Evolutionary conservation across 2,329 filamentous ascomycete species (phyloP).

Genomic region (Blastomyces gilchristii): DNA sequence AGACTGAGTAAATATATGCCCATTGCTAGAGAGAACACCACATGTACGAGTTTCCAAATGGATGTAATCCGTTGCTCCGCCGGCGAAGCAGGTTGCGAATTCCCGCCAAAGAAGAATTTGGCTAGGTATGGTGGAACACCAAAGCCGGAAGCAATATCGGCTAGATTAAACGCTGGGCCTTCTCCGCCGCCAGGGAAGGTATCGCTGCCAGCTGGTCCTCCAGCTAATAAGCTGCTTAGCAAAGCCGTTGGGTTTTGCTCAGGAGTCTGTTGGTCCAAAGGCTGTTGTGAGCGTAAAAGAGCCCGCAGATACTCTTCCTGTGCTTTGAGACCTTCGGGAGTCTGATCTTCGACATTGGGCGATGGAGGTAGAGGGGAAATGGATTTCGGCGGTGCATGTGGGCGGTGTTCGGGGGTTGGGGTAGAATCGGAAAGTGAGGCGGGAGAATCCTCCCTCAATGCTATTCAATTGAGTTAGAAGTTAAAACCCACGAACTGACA

Average conservation of each 20-base stretch:
- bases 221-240: slow-evolving; percentile 28
- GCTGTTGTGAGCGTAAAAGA: slow-evolving; percentile 28
- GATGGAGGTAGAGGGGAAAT: slow-evolving; percentile 9
- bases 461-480: not conserved
- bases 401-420: slow-evolving; percentile 12
- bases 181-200: slow-evolving; percentile 22
- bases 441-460: slow-evolving; percentile 20
- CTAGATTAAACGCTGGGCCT: slow-evolving; percentile 18
- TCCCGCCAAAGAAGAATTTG: slow-evolving; percentile 30
- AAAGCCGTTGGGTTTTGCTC: slow-evolving; percentile 28
- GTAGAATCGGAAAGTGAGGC: slow-evolving; percentile 10
- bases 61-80: slow-evolving; percentile 27
- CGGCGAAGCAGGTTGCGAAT: slow-evolving; percentile 29
- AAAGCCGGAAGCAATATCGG: slow-evolving; percentile 33
- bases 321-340: slow-evolving; percentile 27
- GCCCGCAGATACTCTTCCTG: slow-evolving; percentile 37
- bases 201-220: slow-evolving; percentile 14
- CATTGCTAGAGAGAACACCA: slow-evolving; percentile 47
- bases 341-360: slow-evolving; percentile 20
- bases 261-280: slow-evolving; percentile 15
- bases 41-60: slow-evolving; percentile 50
- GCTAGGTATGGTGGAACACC: slow-evolving; percentile 33
- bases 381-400: slow-evolving; percentile 15
- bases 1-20: slow-evolving; percentile 43
- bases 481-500: not conserved